These are phyloP conservation scores for Verticillium nubilum DNA, from an alignment of 2,329 filamentous ascomycete genomes.

Conservation along the genomic window DNA sequence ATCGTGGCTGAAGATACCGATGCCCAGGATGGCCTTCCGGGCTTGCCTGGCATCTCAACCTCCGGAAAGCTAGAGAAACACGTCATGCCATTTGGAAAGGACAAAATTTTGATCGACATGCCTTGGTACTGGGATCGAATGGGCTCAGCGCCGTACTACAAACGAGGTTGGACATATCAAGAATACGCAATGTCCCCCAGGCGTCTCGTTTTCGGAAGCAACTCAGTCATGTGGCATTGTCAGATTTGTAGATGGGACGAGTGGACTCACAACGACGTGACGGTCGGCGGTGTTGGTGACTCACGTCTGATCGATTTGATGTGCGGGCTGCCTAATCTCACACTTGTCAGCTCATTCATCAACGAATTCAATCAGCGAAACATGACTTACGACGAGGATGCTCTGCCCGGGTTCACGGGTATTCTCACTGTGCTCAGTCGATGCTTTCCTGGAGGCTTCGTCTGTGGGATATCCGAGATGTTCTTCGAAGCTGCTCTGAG, in stretches of 20 bases:
- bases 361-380: conserved; percentile 21
- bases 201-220: neutral
- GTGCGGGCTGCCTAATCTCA: neutral
- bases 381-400: conserved; percentile 23
- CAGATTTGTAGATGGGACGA: neutral
- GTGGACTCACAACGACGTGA: neutral
- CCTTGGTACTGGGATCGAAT: too few species aligned
- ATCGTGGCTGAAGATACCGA: neutral
- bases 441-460: neutral
- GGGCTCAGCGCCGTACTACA: neutral
- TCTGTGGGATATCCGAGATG: neutral
- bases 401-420: neutral
- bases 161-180: conserved; percentile 1
- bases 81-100: too few species aligned
- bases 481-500: neutral
- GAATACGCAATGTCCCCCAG: neutral
- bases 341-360: neutral
- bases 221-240: neutral
- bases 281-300: neutral
- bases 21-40: neutral
- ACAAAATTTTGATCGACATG: too few species aligned
- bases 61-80: neutral
- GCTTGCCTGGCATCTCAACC: neutral
- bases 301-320: neutral
- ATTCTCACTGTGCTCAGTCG: neutral